These are phyloP conservation scores for Elaeis guineensis DNA, from an alignment of 176 grass and related monocot genomes.

Conservation along the genomic window DNA sequence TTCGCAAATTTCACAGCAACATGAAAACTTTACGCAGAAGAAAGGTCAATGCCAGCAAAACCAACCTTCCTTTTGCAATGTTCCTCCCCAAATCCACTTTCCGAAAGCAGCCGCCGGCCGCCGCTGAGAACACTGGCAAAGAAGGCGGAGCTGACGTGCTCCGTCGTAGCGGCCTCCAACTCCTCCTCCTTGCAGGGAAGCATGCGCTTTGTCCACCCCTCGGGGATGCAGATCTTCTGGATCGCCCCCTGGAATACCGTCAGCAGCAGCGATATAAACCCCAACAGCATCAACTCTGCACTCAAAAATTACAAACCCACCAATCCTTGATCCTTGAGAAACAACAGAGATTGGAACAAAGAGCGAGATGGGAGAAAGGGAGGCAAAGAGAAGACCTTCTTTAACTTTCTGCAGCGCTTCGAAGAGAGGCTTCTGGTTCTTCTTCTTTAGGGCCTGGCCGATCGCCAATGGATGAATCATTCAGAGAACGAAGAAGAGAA, in stretches of 20 bases:
- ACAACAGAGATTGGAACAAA: not conserved
- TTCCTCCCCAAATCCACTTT: constrained; percentile 1
- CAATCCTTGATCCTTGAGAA: too few species aligned
- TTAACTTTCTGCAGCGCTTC: constrained; percentile 92
- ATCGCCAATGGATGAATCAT: not conserved
- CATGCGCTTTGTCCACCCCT: constrained; percentile 56
- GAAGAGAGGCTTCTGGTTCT: constrained; percentile 73
- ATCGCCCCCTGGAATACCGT: constrained; percentile 75
- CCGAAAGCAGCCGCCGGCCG: constrained; percentile 49
- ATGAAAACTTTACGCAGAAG: not conserved
- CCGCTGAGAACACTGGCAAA: constrained; percentile 15
- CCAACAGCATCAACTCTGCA: constrained; percentile 85
- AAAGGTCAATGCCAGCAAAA: not conserved
- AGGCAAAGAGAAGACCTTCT: constrained; percentile 44
- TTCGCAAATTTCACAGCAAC: too few species aligned
- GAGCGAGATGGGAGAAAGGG: not conserved
- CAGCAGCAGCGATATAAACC: constrained; percentile 86
- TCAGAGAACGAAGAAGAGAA: not conserved
- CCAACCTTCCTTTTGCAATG: constrained; percentile 51
- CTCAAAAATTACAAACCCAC: not conserved
- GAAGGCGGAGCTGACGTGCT: constrained; percentile 20
- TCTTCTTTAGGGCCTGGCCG: constrained; percentile 50
- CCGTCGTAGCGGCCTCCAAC: not conserved
- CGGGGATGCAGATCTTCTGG: constrained; percentile 58
- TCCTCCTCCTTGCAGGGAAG: constrained; percentile 45